Conservation (phyloP, 2,329 filamentous ascomycete species). For the Chrysoporthe cubensis region DNA sequence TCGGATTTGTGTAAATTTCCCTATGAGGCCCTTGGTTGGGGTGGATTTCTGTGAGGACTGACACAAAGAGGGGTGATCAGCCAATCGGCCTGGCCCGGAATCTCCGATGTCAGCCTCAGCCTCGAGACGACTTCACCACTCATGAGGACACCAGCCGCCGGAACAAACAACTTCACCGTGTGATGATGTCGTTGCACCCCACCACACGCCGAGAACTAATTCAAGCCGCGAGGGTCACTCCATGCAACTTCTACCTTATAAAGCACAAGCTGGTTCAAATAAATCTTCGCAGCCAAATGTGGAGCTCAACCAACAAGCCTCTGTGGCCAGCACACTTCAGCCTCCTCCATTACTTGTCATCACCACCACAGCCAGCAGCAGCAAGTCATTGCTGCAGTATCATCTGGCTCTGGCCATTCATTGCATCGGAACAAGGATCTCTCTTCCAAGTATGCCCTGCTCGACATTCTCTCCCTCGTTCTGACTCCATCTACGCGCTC, state of each 20-base stretch:
- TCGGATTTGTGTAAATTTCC: not conserved
- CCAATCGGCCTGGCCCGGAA: not conserved
- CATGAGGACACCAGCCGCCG: not conserved
- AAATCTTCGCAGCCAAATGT: not conserved
- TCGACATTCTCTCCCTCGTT: not conserved
- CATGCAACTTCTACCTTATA: not conserved
- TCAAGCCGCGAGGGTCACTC: not conserved
- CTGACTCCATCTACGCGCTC: not conserved
- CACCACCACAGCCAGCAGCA: too few species aligned
- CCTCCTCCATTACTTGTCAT: not conserved
- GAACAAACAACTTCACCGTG: not conserved
- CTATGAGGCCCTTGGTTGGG: not conserved
- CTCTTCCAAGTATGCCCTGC: not conserved
- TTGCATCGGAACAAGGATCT: not conserved
- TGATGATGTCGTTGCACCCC: not conserved
- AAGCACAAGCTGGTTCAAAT: not conserved
- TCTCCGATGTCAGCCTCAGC: not conserved
- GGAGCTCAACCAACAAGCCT: not conserved
- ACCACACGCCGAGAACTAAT: not conserved
- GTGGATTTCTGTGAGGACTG: not conserved
- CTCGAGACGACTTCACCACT: constrained; percentile 6
- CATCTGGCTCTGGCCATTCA: not conserved
- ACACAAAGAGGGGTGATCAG: not conserved
- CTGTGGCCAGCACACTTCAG: not conserved
- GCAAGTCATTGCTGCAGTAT: too few species aligned